Evolutionary conservation across 2,329 filamentous ascomycete genomes (phyloP).

Genomic region (Aureobasidium melanogenum): DNA sequence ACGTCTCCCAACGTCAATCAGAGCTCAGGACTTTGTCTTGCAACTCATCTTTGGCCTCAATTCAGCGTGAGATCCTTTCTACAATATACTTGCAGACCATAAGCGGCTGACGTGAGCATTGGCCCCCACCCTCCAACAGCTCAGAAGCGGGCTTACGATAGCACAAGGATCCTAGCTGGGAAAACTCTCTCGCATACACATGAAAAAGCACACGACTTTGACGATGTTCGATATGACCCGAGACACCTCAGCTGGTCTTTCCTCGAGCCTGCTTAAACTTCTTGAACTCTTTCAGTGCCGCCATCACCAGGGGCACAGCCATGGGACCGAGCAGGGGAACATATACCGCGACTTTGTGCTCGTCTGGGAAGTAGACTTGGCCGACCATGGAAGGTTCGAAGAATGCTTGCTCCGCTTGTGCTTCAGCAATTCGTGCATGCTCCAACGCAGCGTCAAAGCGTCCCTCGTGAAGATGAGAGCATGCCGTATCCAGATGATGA

Average conservation of each 20-base stretch:
- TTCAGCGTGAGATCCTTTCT: neutral
- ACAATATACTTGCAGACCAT: neutral
- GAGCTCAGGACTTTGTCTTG: neutral
- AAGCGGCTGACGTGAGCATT: neutral
- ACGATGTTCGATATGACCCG: neutral
- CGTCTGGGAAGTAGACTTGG: slow-evolving; percentile 95
- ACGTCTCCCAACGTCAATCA: neutral
- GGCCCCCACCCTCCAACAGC: too few species aligned
- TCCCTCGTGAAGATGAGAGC: slow-evolving; percentile 56
- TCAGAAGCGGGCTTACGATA: neutral
- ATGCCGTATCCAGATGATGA: slow-evolving; percentile 66
- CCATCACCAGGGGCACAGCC: slow-evolving; percentile 80
- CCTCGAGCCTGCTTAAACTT: slow-evolving; percentile 8
- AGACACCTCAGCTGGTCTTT: neutral
- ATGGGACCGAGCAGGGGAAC: slow-evolving; percentile 83
- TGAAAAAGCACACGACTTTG: neutral
- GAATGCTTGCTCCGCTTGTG: slow-evolving; percentile 85
- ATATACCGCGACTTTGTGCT: slow-evolving; percentile 97
- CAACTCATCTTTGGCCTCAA: neutral
- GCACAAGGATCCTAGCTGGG: neutral
- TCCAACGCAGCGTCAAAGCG: slow-evolving; percentile 59
- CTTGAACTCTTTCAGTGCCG: slow-evolving; percentile 68
- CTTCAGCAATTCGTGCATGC: slow-evolving; percentile 76
- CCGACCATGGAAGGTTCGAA: slow-evolving; percentile 99
- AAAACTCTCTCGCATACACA: neutral